Conservation (phyloP, 2,329 filamentous ascomycete genomes). For the Pleomassaria siparia region DNA sequence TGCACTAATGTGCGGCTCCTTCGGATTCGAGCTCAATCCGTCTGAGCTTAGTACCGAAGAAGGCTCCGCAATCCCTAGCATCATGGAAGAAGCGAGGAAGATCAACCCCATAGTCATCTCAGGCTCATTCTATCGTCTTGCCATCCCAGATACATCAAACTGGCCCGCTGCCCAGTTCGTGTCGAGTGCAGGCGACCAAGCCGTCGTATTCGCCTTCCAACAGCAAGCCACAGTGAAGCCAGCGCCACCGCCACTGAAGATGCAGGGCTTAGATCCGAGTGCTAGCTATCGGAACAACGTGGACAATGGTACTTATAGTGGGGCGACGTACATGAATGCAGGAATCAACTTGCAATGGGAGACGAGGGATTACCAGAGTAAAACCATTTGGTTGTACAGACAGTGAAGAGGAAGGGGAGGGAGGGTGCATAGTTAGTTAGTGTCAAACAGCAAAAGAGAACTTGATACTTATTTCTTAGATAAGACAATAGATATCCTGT, state of each 20-base stretch:
- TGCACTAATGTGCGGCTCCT: slow-evolving; percentile 69
- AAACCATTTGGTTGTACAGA: slow-evolving; percentile 58
- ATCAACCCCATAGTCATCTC: slow-evolving; percentile 62
- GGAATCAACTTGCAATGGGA: slow-evolving; percentile 58
- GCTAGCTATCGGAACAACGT: slow-evolving; percentile 56
- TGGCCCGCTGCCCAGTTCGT: slow-evolving; percentile 65
- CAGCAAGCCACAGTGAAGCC: slow-evolving; percentile 56
- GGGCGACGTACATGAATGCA: slow-evolving; percentile 63
- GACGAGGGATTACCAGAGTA: slow-evolving; percentile 58
- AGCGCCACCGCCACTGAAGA: slow-evolving; percentile 53
- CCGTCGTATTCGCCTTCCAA: slow-evolving; percentile 64
- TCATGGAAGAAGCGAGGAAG: slow-evolving; percentile 57
- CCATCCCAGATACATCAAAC: slow-evolving; percentile 60
- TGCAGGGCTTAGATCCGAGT: slow-evolving; percentile 59
- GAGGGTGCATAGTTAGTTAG: too few relatives aligned
- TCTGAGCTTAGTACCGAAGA: slow-evolving; percentile 55
- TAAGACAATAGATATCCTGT: too few relatives aligned
- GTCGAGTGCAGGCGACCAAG: slow-evolving; percentile 52
- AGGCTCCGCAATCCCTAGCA: slow-evolving; percentile 53
- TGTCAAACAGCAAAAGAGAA: too few relatives aligned
- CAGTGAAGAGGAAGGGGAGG: too few relatives aligned
- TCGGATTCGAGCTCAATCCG: slow-evolving; percentile 66
- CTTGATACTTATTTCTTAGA: too few relatives aligned
- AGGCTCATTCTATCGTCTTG: slow-evolving; percentile 63
- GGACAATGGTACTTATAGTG: slow-evolving; percentile 56